Evolutionary conservation across 1,284 basidiomycete genomes (phyloP).

Genomic region (Puccinia hordei): DNA sequence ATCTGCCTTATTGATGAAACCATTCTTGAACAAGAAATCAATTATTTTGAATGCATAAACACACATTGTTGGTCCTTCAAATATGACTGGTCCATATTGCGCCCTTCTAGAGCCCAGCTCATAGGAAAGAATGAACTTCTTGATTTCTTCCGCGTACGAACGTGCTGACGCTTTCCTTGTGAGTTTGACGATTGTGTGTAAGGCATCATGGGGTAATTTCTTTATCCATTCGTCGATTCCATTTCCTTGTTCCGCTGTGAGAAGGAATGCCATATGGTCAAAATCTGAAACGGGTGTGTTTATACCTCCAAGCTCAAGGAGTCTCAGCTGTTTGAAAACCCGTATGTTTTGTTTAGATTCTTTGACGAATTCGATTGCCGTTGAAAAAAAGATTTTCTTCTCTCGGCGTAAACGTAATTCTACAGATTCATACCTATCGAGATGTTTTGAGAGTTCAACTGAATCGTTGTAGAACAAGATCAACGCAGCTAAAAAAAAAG

Average conservation of each 20-base stretch:
- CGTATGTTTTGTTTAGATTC: not conserved
- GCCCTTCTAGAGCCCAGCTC: not conserved
- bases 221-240: not conserved
- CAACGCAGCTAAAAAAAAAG: not conserved
- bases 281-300: not conserved
- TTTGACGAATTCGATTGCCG: not conserved
- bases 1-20: not conserved
- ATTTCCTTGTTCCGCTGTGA: not conserved
- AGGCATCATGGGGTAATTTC: not conserved
- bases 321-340: not conserved
- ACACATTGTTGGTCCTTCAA: not conserved
- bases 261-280: not conserved
- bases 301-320: not conserved
- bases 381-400: not conserved
- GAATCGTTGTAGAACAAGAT: not conserved
- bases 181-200: not conserved
- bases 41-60: not conserved
- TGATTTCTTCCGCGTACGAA: conserved; percentile 1
- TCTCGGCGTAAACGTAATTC: not conserved
- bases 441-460: not conserved
- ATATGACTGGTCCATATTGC: not conserved
- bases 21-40: not conserved
- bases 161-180: not conserved
- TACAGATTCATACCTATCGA: not conserved
- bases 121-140: not conserved